These are phyloP conservation scores for Linaria vulgaris DNA, from an alignment of 257 asterid species.

Conservation along the genomic window DNA sequence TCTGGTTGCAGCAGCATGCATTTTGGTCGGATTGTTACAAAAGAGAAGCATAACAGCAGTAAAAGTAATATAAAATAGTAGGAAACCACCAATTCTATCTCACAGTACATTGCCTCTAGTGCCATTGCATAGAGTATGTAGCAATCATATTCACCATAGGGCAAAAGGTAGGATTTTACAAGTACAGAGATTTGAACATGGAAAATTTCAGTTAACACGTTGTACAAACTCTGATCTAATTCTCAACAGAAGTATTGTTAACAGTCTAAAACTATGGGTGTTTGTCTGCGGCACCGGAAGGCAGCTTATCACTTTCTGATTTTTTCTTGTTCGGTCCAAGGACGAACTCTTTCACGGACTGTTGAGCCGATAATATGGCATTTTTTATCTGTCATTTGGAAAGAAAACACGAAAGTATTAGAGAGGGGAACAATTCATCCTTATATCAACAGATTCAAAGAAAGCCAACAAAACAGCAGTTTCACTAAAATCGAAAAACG, in stretches of 20 bases:
- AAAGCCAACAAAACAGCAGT: neutral
- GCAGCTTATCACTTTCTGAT: slow-evolving; percentile 36
- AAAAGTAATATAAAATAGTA: neutral
- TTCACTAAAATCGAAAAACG: no score
- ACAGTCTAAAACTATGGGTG: slow-evolving; percentile 34
- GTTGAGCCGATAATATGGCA: slow-evolving; percentile 57
- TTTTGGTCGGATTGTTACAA: no score
- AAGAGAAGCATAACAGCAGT: neutral
- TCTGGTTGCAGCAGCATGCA: no score
- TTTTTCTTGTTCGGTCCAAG: slow-evolving; percentile 55
- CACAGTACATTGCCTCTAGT: no score
- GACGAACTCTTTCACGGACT: slow-evolving; percentile 59
- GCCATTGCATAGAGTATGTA: neutral
- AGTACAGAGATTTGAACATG: slow-evolving; percentile 3
- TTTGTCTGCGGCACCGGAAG: slow-evolving; percentile 46
- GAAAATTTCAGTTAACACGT: neutral
- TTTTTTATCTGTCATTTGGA: slow-evolving; percentile 59
- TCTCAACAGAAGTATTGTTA: slow-evolving; percentile 3
- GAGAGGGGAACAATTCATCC: neutral
- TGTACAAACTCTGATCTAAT: slow-evolving; percentile 21
- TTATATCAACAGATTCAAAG: neutral
- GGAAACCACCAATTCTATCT: no score
- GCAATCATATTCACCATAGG: slow-evolving; percentile 11
- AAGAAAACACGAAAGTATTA: slow-evolving; percentile 18
- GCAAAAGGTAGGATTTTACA: neutral